These are phyloP conservation scores for Erodium texanum DNA, from an alignment of 441 rosid genomes.

Conservation along the genomic window DNA sequence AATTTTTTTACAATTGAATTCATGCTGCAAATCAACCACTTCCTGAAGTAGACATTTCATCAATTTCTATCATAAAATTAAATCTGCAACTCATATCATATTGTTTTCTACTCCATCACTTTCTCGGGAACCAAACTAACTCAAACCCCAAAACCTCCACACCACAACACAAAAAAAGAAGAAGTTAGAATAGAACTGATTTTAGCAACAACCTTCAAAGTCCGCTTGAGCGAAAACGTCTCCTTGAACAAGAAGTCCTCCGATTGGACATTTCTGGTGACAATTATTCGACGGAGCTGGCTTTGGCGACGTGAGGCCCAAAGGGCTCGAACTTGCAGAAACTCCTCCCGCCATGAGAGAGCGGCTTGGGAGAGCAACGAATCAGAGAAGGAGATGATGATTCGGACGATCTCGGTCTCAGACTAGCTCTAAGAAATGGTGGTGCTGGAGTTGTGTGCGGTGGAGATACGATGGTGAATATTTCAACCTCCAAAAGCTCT, in stretches of 20 bases:
- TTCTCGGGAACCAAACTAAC: neutral
- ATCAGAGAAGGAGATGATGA: conserved; percentile 12
- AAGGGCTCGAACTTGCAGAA: conserved; percentile 18
- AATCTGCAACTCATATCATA: neutral
- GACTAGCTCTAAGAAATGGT: conserved; percentile 5
- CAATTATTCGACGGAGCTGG: conserved; percentile 26
- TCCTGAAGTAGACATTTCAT: neutral
- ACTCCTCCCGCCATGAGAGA: conserved; percentile 20
- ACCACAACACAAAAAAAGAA: neutral
- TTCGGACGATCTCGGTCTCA: conserved; percentile 10
- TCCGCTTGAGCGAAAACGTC: conserved; percentile 49
- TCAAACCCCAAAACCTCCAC: neutral
- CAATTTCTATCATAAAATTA: neutral
- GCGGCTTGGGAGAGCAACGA: conserved; percentile 23
- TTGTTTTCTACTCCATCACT: neutral
- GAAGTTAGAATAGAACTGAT: neutral
- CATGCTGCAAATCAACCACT: neutral
- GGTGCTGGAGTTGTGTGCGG: no score
- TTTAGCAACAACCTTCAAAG: conserved; percentile 36
- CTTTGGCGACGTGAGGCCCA: conserved; percentile 26
- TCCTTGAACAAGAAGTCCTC: conserved; percentile 35
- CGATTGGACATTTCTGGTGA: conserved; percentile 34
- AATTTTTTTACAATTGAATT: neutral
- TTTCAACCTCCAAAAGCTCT: no score
- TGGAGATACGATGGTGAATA: no score